Conservation (phyloP, 2,329 filamentous ascomycete species). For the Epichloe elymi region DNA sequence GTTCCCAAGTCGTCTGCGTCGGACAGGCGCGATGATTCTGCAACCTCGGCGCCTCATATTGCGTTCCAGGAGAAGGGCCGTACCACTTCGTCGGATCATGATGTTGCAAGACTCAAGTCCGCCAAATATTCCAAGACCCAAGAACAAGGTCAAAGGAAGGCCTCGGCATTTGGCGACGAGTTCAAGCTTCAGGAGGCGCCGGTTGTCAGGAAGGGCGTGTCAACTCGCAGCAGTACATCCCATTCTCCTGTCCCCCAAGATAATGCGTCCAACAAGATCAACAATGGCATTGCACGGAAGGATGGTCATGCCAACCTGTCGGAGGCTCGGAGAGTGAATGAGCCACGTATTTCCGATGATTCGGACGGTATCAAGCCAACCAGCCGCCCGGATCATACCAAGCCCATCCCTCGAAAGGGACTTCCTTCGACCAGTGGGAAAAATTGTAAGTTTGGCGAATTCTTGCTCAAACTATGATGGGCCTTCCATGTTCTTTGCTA, state of each 20-base stretch:
- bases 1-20: slow-evolving; percentile 26
- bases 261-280: slow-evolving; percentile 19
- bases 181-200: slow-evolving; percentile 77
- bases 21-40: slow-evolving; percentile 36
- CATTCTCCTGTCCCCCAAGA: slow-evolving; percentile 27
- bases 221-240: slow-evolving; percentile 29
- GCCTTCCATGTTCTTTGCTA: not conserved
- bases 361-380: slow-evolving; percentile 32
- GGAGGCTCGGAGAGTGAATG: slow-evolving; percentile 24
- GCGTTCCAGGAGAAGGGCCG: slow-evolving; percentile 78
- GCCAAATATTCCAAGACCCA: slow-evolving; percentile 34
- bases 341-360: slow-evolving; percentile 44
- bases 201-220: slow-evolving; percentile 40
- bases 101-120: slow-evolving; percentile 38
- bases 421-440: slow-evolving; percentile 26
- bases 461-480: not conserved
- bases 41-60: slow-evolving; percentile 67
- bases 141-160: slow-evolving; percentile 14
- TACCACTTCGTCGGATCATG: slow-evolving; percentile 41
- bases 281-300: slow-evolving; percentile 19
- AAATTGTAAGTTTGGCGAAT: slow-evolving; percentile 26
- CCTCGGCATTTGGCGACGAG: slow-evolving; percentile 27
- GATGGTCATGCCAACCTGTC: slow-evolving; percentile 11
- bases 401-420: slow-evolving; percentile 53
- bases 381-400: slow-evolving; percentile 27